phyloP scores from a whole-genome alignment of 2,329 filamentous ascomycete species.

The Hypoxylon sp. region DNA sequence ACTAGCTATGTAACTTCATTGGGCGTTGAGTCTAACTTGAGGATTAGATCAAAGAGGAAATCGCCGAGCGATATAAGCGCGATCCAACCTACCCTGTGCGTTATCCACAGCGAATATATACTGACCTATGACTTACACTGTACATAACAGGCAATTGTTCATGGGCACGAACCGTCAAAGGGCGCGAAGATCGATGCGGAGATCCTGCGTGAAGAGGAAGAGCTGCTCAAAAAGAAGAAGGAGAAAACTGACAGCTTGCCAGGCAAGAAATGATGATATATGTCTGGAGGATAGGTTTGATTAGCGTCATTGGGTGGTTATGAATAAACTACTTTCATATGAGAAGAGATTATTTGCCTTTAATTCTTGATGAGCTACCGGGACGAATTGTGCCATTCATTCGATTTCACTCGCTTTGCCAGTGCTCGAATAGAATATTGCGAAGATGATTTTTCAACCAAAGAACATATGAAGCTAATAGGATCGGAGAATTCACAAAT shows the following conservation, averaged over 20 bases:
- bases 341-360: neutral
- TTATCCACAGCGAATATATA: neutral
- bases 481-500: neutral
- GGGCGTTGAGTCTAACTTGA: conserved; percentile 5
- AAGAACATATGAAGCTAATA: neutral
- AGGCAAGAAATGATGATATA: conserved; percentile 41
- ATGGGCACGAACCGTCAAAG: conserved; percentile 49
- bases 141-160: conserved; percentile 46
- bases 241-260: conserved; percentile 48
- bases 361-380: no score
- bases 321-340: neutral
- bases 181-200: conserved; percentile 50
- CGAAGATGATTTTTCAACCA: neutral
- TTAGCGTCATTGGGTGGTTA: neutral
- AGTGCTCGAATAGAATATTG: neutral
- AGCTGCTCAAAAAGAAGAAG: conserved; percentile 48
- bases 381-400: neutral
- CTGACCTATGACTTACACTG: neutral
- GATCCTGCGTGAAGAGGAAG: conserved; percentile 51
- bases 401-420: neutral
- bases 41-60: conserved; percentile 40
- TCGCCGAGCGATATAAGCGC: conserved; percentile 48
- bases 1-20: neutral
- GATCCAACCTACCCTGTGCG: conserved; percentile 50
- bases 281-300: neutral